Base-by-base conservation (phyloP, 805 yeast genomes). In the Barnettozyma pratensis region DNA sequence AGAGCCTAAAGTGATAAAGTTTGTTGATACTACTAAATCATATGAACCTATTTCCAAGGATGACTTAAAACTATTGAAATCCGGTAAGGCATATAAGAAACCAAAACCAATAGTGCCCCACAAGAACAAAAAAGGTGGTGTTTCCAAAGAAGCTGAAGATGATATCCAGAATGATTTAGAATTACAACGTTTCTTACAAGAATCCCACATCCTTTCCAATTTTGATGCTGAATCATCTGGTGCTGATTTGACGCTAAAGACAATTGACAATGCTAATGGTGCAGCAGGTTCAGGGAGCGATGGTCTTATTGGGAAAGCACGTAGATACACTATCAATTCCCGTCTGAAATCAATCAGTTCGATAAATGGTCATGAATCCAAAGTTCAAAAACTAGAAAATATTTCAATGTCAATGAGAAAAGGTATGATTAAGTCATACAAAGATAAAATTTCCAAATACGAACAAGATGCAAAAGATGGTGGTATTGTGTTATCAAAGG, bases 361-460 rank as follows among this genome's bases (percentile, higher is more conserved):
- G 6, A 61, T 71, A 0, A 74, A 76, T 50, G 84, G 75, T 12
- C 46, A 47, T 39, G 44, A 43, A 3, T 65, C 62, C 30, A 57
- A 57, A 52, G 38, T 45, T 42, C 43, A 50, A 35, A 77, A 69
- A 46, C 65, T 84, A 35, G 94, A 87, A 55, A 86, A 82, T 45
- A 87, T 89, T 80, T 96, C 98, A 25, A 91, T 94, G 90, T 65
- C 77, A 19, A 80, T 89, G 73, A 76, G 97, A 48, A 87, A 86
- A 61, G 96, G 96, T 3, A 85, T 91, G 83, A 71, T 87, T 28
- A 68, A 72, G 35, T 75, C 81, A 41, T 77, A 83, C 41, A 66
- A 75, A 35, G 63, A 68, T 25, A 77, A 80, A 54, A 77, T 80
- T 19, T 62, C 69, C 27, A 77, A 77, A 57, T 79, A 73, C 59